phyloP scores from a whole-genome alignment of 2,329 filamentous ascomycete species.

The Cercospora citrullina region DNA sequence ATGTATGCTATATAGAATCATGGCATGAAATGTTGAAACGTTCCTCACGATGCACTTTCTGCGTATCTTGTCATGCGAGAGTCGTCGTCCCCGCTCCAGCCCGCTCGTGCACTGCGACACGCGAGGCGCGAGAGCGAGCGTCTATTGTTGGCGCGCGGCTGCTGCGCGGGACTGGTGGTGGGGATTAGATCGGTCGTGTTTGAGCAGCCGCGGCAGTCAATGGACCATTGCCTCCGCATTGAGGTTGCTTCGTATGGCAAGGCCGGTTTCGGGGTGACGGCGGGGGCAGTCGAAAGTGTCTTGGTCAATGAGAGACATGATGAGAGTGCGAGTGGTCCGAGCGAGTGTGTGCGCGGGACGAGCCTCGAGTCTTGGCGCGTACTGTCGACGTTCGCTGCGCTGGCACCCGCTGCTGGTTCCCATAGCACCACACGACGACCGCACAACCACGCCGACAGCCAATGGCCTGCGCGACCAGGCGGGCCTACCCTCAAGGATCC shows the following conservation, averaged over 20 bases:
- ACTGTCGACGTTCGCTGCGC: slow-evolving; percentile 5
- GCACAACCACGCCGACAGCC: slow-evolving; percentile 2
- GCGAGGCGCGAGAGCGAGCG: not conserved
- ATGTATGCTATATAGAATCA: slow-evolving; percentile 27
- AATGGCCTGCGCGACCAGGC: slow-evolving; percentile 9
- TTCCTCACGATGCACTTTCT: not conserved
- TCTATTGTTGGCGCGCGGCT: not conserved
- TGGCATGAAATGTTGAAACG: slow-evolving; percentile 17
- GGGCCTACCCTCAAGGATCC: slow-evolving; percentile 7
- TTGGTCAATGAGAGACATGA: too few species aligned
- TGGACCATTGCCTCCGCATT: too few species aligned
- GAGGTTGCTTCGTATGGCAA: too few species aligned
- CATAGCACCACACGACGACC: slow-evolving; percentile 4
- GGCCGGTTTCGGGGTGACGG: too few species aligned
- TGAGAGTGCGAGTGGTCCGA: too few species aligned
- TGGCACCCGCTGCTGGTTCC: slow-evolving; percentile 14
- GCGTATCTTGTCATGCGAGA: not conserved
- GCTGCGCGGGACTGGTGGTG: not conserved
- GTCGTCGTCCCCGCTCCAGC: not conserved
- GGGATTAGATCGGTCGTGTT: not conserved
- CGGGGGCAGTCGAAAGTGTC: too few species aligned
- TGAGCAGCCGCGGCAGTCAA: too few species aligned
- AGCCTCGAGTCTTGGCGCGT: not conserved
- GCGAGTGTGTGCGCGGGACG: not conserved
- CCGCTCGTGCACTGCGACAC: not conserved